Evolutionary conservation across 2,329 filamentous ascomycete species (phyloP).

Genomic region (Paradendryphiella salina): DNA sequence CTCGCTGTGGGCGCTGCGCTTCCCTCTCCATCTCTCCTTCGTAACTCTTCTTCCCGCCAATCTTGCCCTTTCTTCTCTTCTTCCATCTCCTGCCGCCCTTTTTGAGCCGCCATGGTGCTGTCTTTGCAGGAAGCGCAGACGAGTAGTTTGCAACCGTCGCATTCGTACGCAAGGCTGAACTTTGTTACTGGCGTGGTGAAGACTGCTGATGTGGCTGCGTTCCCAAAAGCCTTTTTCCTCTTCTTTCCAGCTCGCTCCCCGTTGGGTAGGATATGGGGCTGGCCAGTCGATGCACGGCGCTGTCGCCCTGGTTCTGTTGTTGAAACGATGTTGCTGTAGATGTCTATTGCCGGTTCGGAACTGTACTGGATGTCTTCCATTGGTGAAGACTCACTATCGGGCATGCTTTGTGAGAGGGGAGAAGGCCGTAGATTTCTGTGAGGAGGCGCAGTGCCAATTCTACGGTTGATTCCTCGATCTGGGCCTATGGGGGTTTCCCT

Average conservation of each 20-base stretch:
- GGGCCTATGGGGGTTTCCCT: background rate
- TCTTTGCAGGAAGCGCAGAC: constrained; percentile 33
- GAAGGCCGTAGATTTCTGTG: constrained; percentile 1
- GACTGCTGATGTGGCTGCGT: background rate
- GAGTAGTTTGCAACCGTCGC: constrained; percentile 24
- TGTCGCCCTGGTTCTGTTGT: constrained; percentile 3
- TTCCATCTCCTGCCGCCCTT: background rate
- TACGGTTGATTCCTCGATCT: background rate
- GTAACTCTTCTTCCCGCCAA: no score
- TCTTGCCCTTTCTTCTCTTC: background rate
- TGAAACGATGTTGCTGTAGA: constrained; percentile 24
- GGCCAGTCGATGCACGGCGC: constrained; percentile 13
- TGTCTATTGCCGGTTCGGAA: constrained; percentile 17
- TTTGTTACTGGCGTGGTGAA: background rate
- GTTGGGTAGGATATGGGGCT: background rate
- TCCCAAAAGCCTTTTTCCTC: background rate
- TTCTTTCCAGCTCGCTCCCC: no score
- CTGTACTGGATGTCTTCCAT: constrained; percentile 17
- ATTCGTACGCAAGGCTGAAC: constrained; percentile 36
- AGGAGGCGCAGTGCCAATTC: constrained; percentile 14
- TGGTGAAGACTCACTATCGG: background rate
- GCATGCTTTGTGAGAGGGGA: constrained; percentile 10
- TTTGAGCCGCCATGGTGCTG: background rate
- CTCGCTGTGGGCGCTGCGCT: no score
- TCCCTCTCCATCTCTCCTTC: no score